Evolutionary conservation across 2,329 filamentous ascomycete genomes (phyloP).

Genomic region (Arthroderma sp.): DNA sequence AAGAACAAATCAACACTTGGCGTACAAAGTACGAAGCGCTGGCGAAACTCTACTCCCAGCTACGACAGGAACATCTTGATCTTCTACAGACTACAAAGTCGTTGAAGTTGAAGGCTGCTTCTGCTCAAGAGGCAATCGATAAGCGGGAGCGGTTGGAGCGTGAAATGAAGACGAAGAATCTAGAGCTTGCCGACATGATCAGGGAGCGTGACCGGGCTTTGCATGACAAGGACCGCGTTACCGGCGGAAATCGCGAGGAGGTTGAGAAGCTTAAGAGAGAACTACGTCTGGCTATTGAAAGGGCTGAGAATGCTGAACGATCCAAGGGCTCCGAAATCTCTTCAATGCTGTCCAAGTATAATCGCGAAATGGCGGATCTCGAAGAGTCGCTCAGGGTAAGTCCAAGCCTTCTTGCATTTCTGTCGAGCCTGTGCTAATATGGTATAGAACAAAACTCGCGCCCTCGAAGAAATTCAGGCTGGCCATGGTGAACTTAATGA

Average conservation of each 20-base stretch:
- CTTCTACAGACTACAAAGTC: slow-evolving; percentile 92
- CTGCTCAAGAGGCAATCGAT: slow-evolving; percentile 92
- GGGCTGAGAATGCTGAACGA: slow-evolving; percentile 80
- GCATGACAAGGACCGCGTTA: slow-evolving; percentile 81
- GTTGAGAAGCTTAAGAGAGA: slow-evolving; percentile 89
- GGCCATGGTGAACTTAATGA: slow-evolving; percentile 68
- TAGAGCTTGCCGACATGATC: slow-evolving; percentile 98
- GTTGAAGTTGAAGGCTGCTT: slow-evolving; percentile 90
- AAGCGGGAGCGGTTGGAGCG: slow-evolving; percentile 87
- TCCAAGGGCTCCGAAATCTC: slow-evolving; percentile 92
- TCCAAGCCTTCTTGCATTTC: slow-evolving; percentile 1
- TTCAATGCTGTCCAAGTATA: slow-evolving; percentile 87
- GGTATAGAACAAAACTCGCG: slow-evolving; percentile 65
- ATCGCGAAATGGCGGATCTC: slow-evolving; percentile 90
- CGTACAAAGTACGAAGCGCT: slow-evolving; percentile 91
- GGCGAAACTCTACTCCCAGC: slow-evolving; percentile 91
- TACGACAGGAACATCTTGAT: slow-evolving; percentile 88
- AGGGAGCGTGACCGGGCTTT: slow-evolving; percentile 85
- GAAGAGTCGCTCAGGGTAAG: slow-evolving; percentile 65
- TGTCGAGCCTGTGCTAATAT: slow-evolving; percentile 11
- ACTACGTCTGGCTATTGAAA: slow-evolving; percentile 78
- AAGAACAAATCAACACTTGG: slow-evolving; percentile 98
- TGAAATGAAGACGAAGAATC: slow-evolving; percentile 97
- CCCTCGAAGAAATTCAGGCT: slow-evolving; percentile 68
- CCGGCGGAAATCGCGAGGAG: slow-evolving; percentile 80